phyloP scores from a whole-genome alignment of 768 basidiomycete species.

The Collybia sordida region DNA sequence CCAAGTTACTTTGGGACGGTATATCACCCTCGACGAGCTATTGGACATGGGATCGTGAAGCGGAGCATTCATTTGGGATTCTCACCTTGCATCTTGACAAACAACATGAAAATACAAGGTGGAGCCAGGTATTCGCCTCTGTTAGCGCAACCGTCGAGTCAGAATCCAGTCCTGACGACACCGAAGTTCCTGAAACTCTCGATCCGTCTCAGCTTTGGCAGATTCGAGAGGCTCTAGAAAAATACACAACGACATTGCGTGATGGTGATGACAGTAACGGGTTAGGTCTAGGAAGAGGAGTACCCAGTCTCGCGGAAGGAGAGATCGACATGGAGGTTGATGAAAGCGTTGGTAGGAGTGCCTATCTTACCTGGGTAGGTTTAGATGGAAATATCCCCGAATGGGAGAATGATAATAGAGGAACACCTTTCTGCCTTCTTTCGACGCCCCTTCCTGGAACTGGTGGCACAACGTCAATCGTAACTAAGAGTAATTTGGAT shows the following conservation, averaged over 20 bases:
- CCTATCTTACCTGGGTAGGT: conserved; percentile 67
- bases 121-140: conserved; percentile 82
- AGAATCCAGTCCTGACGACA: conserved; percentile 39
- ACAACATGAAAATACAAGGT: conserved; percentile 75
- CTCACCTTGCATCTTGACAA: conserved; percentile 89
- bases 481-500: conserved; percentile 74
- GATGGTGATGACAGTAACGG: conserved; percentile 61
- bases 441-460: conserved; percentile 69
- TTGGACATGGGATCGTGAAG: conserved; percentile 91
- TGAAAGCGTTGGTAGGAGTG: conserved; percentile 62
- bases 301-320: conserved; percentile 82
- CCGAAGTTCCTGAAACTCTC: conserved; percentile 84
- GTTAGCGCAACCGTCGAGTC: conserved; percentile 30
- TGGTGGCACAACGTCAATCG: conserved; percentile 37
- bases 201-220: conserved; percentile 79
- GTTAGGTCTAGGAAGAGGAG: conserved; percentile 60
- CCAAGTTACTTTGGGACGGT: conserved; percentile 73
- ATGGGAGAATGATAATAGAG: conserved; percentile 36
- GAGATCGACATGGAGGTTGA: conserved; percentile 94
- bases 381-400: conserved; percentile 45
- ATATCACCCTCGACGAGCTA: conserved; percentile 79
- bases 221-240: conserved; percentile 81
- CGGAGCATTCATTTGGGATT: conserved; percentile 62
- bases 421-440: conserved; percentile 51
- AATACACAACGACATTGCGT: conserved; percentile 71